Evolutionary conservation across 176 grass and related monocot genomes (phyloP).

Genomic region (Oryza rufipogon): DNA sequence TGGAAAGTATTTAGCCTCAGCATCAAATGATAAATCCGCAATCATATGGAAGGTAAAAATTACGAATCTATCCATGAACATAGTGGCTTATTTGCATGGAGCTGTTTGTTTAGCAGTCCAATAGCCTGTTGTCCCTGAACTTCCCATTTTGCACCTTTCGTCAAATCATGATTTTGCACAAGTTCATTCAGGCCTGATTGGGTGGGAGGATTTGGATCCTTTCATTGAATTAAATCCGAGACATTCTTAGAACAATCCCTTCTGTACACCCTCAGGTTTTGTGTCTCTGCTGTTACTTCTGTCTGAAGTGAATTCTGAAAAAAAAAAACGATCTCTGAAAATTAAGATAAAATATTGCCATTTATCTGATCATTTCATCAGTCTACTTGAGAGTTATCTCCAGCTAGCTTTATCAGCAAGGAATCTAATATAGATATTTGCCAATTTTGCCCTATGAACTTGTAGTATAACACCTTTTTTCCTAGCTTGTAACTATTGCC

Average conservation of each 20-base stretch:
- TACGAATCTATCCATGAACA: constrained; percentile 27
- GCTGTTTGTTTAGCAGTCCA: not conserved
- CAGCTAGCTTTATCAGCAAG: not conserved
- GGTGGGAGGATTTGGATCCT: not conserved
- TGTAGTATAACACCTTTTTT: constrained; percentile 24
- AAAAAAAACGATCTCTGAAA: not conserved
- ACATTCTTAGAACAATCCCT: not conserved
- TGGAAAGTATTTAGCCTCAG: constrained; percentile 84
- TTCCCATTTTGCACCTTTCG: constrained; percentile 7
- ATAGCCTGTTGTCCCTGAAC: not conserved
- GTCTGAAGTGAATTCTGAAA: not conserved
- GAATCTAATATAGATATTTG: constrained; percentile 24
- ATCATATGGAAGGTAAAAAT: constrained; percentile 97
- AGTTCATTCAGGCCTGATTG: constrained; percentile 9
- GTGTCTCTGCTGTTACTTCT: not conserved
- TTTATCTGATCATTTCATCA: not conserved
- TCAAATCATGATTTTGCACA: not conserved
- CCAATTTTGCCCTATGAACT: constrained; percentile 4
- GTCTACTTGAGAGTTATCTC: constrained; percentile 10
- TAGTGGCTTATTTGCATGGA: constrained; percentile 14
- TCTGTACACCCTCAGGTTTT: not conserved
- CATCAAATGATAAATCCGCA: constrained; percentile 81
- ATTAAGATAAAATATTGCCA: not conserved
- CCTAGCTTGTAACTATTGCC: not conserved
- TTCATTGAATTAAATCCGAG: not conserved